Base-by-base conservation (phyloP, 2,329 filamentous ascomycete genomes). In the Microascus cirrosus region DNA sequence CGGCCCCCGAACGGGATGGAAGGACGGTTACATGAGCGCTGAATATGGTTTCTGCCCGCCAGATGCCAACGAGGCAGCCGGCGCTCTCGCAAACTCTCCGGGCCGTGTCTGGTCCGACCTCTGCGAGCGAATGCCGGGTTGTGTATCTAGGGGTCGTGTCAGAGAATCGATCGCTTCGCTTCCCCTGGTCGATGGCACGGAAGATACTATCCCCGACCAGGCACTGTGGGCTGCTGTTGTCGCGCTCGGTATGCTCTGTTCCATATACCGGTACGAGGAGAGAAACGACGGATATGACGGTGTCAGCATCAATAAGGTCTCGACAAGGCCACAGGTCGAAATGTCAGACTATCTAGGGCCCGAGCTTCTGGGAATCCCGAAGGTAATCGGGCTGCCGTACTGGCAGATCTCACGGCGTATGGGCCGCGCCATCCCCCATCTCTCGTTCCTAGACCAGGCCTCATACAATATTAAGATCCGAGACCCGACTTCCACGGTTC, bases 71-170 rank as follows among this genome's bases (percentile, higher is more conserved):
- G 77, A 77, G 58, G 69, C 77, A 0, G 71, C 73, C 1, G 74
- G 72, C 3, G 77, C 75, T 5, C 69, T 74, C 18, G 74, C 72
- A 34, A 74, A 69, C 60, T 78, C 76, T 0, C 77, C 77, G 0
- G 77, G 78, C 0, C 69, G 78, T n/a, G 72, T 80, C 18, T 82
- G 79, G 78, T 76, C 75, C 3, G 78, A 80, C 60, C 69, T 81
- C 0, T 78, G 75, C 58, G 77, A 79, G 63, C 69, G 77, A 2
- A 80, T 81, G 73, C 77, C 77, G 0, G 78, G 77, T 0, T 78
- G 76, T 53, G 72, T 78, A 1, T 72, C 76, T 1, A 67, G 77
- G 54, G 77, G 78, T 1, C 71, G 76, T n/a, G 76, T 79, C 0
- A 67, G 77, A 36, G 77, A 79, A 55, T 75, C 77, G 0, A 69